These are phyloP conservation scores for Aspergillus fijiensis DNA, from an alignment of 2,329 filamentous ascomycete genomes.

Conservation along the genomic window DNA sequence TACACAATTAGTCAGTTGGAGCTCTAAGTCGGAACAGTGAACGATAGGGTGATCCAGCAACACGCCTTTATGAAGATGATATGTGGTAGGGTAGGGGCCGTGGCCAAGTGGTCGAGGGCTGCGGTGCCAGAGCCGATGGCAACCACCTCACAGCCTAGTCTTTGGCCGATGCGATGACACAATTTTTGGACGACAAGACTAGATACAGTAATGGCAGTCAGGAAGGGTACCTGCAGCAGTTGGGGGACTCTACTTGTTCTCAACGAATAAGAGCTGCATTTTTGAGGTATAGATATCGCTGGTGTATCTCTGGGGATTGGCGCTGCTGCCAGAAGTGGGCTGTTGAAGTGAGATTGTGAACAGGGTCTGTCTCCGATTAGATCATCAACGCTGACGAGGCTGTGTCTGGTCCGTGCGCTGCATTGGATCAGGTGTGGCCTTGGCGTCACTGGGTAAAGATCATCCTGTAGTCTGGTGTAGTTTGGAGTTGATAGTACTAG, in stretches of 20 bases:
- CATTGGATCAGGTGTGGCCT: neutral
- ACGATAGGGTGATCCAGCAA: neutral
- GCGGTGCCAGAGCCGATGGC: neutral
- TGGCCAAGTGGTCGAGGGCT: neutral
- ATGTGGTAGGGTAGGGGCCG: neutral
- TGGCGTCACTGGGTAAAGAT: no score
- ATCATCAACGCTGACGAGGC: neutral
- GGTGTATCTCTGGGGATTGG: neutral
- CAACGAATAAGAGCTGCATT: neutral
- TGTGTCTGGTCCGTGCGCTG: neutral
- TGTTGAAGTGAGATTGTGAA: no score
- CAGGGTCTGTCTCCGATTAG: neutral
- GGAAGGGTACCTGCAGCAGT: neutral
- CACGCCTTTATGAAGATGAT: neutral
- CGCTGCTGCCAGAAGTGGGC: no score
- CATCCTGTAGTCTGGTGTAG: no score
- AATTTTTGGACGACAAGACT: neutral
- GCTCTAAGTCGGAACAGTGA: neutral
- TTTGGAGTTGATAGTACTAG: neutral
- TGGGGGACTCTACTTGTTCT: neutral
- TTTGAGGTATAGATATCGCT: neutral
- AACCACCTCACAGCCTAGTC: neutral
- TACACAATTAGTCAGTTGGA: neutral
- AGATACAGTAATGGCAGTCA: neutral
- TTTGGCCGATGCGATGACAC: neutral